Evolutionary conservation across 768 basidiomycete species (phyloP), one percentile per base, ranked within the genome.

Genomic region (Phylloporus sp.): DNA sequence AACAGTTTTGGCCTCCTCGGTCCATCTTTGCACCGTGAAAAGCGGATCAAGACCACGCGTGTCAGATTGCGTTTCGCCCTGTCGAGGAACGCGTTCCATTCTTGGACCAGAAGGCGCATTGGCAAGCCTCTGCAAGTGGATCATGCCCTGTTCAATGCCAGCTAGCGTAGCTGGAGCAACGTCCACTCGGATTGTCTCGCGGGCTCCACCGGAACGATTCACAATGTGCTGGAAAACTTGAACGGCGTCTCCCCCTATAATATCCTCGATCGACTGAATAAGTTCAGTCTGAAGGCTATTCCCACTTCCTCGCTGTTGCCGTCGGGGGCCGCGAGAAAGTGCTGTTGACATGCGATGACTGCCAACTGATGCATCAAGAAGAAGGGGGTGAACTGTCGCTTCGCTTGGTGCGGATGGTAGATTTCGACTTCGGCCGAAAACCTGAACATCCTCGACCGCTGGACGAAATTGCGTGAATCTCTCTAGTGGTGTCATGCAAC

Each of bases 151-250:
- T 32, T 82, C 79, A 31, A 86, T 62, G 46, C 81, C 78, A 18
- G 80, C 73, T 29, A 86, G 66, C 15, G 80, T 70, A 34, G 79
- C 80, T 5, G 82, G 74, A 34, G 86, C 80, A 27, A 91, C 77
- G 57, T 90, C 87, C 28, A 94, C 77, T 32, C 84, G 80, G 58
- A 93, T 83, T 14, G 82, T 78, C 55, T 89, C 86, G 6, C 77
- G 68, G 20, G 68, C 73, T 27, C 72, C 76, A 34, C 74, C 75
- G 22, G 79, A 71, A 39, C 80, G 80, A 39, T 78, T 73, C 55
- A 94, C 78, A 37, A 95, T 76, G 38, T 91, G 86, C 44, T 93
- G 86, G 56, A 96, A 78, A 22, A 93, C 71, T 57, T 93, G 90
- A 15, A 85, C 75, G 8, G 87, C 87, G 21, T 87, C 86, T 9